These are phyloP conservation scores for Balansia obtecta DNA, from an alignment of 2,329 filamentous ascomycete genomes.

Conservation along the genomic window DNA sequence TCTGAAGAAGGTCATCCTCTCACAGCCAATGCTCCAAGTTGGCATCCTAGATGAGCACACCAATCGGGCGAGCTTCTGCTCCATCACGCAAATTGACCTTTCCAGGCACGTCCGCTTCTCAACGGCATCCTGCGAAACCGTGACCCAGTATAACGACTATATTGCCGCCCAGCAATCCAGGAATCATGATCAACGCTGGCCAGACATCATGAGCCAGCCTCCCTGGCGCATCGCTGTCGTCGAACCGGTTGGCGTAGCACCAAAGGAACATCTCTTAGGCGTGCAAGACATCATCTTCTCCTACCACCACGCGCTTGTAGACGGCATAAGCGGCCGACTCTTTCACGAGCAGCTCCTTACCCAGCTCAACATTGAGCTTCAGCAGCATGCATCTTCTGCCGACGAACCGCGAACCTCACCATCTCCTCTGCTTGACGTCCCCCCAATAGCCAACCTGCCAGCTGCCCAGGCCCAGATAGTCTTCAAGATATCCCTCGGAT, in stretches of 20 bases:
- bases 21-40: conserved; percentile 35
- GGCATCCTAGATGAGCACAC: conserved; percentile 34
- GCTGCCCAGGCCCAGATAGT: conserved; percentile 27
- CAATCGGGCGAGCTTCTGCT: conserved; percentile 30
- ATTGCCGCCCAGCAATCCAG: conserved; percentile 22
- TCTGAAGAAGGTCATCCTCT: conserved; percentile 25
- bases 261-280: conserved; percentile 3
- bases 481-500: conserved; percentile 27
- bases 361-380: conserved; percentile 22
- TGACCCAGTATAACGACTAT: conserved; percentile 17
- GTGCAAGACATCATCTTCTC: conserved; percentile 32
- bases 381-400: background rate
- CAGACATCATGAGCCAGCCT: conserved; percentile 25
- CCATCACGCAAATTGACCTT: conserved; percentile 30
- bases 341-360: conserved; percentile 37
- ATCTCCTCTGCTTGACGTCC: conserved; percentile 7
- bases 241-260: conserved; percentile 8
- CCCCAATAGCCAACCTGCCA: conserved; percentile 15
- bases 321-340: conserved; percentile 34
- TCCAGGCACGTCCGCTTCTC: conserved; percentile 28
- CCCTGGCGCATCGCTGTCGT: conserved; percentile 36
- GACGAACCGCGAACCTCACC: conserved; percentile 19
- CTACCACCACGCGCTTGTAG: conserved; percentile 40
- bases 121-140: conserved; percentile 10
- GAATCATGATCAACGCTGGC: conserved; percentile 29